phyloP scores from a whole-genome alignment of 2,329 filamentous ascomycete species.

The Pseudovirgaria hyperparasitica region DNA sequence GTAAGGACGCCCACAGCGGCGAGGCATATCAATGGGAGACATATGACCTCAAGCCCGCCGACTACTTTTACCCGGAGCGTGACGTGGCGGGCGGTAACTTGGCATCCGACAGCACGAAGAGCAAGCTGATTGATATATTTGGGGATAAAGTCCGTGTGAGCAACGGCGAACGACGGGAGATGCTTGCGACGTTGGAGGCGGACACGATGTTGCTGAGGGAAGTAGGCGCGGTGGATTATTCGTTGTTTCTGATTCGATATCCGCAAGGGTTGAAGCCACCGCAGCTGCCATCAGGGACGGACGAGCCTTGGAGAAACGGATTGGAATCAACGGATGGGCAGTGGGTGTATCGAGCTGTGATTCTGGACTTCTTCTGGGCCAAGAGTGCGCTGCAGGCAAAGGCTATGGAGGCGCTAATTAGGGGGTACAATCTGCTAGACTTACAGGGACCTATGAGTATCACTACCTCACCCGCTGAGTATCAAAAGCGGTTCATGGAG shows the following conservation, averaged over 20 bases:
- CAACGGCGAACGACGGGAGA: slow-evolving; percentile 39
- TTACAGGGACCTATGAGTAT: slow-evolving; percentile 62
- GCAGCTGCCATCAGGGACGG: slow-evolving; percentile 13
- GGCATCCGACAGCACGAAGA: slow-evolving; percentile 51
- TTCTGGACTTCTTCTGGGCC: slow-evolving; percentile 70
- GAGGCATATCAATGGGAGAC: slow-evolving; percentile 47
- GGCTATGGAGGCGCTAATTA: slow-evolving; percentile 53
- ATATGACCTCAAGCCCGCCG: slow-evolving; percentile 61
- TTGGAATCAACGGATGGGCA: slow-evolving; percentile 48
- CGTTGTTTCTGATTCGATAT: slow-evolving; percentile 55
- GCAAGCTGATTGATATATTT: slow-evolving; percentile 54
- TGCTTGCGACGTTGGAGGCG: slow-evolving; percentile 41
- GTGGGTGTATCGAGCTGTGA: slow-evolving; percentile 53
- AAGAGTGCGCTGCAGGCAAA: slow-evolving; percentile 57
- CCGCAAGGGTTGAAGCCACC: slow-evolving; percentile 26
- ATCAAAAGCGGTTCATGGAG: slow-evolving; percentile 42
- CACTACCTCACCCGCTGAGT: slow-evolving; percentile 56
- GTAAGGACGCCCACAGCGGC: slow-evolving; percentile 34
- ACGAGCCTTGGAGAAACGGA: slow-evolving; percentile 50
- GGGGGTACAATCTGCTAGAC: slow-evolving; percentile 45
- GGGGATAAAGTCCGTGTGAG: slow-evolving; percentile 50
- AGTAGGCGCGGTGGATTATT: slow-evolving; percentile 61
- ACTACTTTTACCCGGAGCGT: slow-evolving; percentile 65
- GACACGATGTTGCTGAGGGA: slow-evolving; percentile 52
- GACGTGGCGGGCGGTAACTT: slow-evolving; percentile 54